Evolutionary conservation across 495 filamentous ascomycete genomes (phyloP).

Genomic region (Thermothielavioides terrestris): DNA sequence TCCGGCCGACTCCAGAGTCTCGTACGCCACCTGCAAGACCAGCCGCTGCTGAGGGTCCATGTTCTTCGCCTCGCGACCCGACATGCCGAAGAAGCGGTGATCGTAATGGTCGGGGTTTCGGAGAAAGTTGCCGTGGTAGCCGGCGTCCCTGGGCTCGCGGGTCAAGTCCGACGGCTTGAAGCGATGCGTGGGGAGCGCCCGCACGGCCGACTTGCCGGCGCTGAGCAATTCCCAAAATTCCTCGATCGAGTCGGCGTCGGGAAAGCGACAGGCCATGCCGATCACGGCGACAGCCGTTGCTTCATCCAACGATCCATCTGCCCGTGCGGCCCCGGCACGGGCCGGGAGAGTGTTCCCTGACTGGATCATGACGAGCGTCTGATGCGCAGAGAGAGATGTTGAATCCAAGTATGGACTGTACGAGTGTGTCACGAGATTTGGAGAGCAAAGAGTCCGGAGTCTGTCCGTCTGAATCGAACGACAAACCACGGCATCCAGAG

Average conservation of each 20-base stretch:
- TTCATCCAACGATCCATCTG: too few relatives aligned
- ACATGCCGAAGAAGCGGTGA: constrained; percentile 48
- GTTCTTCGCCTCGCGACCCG: constrained; percentile 48
- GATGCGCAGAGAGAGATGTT: too few relatives aligned
- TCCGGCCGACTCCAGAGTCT: constrained; percentile 52
- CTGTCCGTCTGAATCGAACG: too few relatives aligned
- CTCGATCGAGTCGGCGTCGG: constrained; percentile 18
- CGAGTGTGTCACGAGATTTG: too few relatives aligned
- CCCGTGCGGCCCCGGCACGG: too few relatives aligned
- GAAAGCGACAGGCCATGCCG: constrained; percentile 31
- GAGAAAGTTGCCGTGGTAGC: constrained; percentile 24
- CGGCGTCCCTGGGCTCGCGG: too few relatives aligned
- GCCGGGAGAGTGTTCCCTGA: too few relatives aligned
- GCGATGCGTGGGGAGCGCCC: not conserved
- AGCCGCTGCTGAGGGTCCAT: constrained; percentile 67
- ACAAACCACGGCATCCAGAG: too few relatives aligned
- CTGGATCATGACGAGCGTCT: too few relatives aligned
- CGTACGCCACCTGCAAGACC: constrained; percentile 66
- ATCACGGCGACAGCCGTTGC: constrained; percentile 26
- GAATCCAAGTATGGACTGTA: too few relatives aligned
- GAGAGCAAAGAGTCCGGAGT: too few relatives aligned
- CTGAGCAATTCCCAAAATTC: constrained; percentile 13
- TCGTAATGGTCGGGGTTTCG: constrained; percentile 41
- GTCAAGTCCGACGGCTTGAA: too few relatives aligned
- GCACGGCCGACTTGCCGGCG: not conserved